Evolutionary conservation across 2,329 filamentous ascomycete species (phyloP).

Genomic region (Thelonectria discophora): DNA sequence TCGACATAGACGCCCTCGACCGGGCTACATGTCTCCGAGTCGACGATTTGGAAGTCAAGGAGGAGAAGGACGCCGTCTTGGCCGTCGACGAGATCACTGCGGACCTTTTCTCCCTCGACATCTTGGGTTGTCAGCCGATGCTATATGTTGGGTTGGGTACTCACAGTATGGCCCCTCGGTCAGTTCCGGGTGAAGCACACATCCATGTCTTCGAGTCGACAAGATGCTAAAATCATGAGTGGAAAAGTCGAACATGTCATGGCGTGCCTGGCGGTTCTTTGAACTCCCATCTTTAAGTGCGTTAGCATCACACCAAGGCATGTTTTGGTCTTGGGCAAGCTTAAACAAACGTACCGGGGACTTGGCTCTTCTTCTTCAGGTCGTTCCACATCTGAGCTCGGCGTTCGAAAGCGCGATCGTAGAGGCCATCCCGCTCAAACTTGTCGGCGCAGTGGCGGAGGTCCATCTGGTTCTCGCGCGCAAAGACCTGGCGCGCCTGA

Average conservation of each 20-base stretch:
- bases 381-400: neutral
- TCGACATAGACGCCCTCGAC: conserved; percentile 19
- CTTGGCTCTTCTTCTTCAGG: neutral
- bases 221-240: conserved; percentile 1
- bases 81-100: conserved; percentile 3
- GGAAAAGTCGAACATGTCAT: neutral
- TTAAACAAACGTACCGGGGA: neutral
- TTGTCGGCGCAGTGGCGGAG: conserved; percentile 20
- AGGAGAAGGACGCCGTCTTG: conserved; percentile 9
- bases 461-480: conserved; percentile 15
- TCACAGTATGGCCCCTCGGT: conserved; percentile 19
- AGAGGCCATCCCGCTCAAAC: conserved; percentile 14
- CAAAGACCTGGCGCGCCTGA: conserved; percentile 12
- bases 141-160: neutral
- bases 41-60: conserved; percentile 19
- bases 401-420: conserved; percentile 14
- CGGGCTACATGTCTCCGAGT: conserved; percentile 12
- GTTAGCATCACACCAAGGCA: too few relatives aligned
- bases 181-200: conserved; percentile 21
- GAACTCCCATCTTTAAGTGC: neutral
- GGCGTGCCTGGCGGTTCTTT: neutral
- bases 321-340: neutral
- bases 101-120: conserved; percentile 13
- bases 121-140: neutral
- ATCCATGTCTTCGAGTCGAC: conserved; percentile 6